These are phyloP conservation scores for Mortierella claussenii DNA, from an alignment of 192 early-diverging fungal species.

Conservation along the genomic window DNA sequence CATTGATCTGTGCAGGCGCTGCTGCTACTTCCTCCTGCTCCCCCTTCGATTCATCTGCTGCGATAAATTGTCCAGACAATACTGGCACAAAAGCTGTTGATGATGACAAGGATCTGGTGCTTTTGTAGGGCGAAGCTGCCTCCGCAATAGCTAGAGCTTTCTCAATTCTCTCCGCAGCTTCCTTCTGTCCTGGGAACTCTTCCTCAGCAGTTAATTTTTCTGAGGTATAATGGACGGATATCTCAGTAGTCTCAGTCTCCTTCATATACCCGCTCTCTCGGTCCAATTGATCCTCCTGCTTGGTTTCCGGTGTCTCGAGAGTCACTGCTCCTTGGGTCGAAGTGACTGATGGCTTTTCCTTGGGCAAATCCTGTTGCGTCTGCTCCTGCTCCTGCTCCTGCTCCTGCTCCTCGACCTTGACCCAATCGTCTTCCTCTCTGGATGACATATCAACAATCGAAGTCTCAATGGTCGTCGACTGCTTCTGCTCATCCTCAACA, in stretches of 20 bases:
- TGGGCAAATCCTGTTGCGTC: not conserved
- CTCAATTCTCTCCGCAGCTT: constrained; percentile 2
- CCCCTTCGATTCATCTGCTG: not conserved
- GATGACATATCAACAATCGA: too few relatives aligned
- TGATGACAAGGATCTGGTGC: not conserved
- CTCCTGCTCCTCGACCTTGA: not conserved
- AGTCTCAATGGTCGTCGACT: too few relatives aligned
- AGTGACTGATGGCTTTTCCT: not conserved
- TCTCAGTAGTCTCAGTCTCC: too few relatives aligned
- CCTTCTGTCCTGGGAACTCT: constrained; percentile 1
- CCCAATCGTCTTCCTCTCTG: not conserved
- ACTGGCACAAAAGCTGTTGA: not conserved
- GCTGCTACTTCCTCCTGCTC: too few relatives aligned
- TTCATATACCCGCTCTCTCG: too few relatives aligned
- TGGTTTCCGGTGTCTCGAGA: not conserved
- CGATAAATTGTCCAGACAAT: not conserved
- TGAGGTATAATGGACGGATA: too few relatives aligned
- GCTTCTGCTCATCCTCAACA: not conserved
- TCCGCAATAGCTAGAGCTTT: not conserved
- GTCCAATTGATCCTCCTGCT: constrained; percentile 14
- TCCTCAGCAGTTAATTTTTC: too few relatives aligned
- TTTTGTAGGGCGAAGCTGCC: constrained; percentile 1
- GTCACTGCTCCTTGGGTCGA: not conserved
- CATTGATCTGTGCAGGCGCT: not conserved
- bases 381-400: not conserved